phyloP scores from a whole-genome alignment of 2,329 filamentous ascomycete species.

The Trichophyton simii region DNA sequence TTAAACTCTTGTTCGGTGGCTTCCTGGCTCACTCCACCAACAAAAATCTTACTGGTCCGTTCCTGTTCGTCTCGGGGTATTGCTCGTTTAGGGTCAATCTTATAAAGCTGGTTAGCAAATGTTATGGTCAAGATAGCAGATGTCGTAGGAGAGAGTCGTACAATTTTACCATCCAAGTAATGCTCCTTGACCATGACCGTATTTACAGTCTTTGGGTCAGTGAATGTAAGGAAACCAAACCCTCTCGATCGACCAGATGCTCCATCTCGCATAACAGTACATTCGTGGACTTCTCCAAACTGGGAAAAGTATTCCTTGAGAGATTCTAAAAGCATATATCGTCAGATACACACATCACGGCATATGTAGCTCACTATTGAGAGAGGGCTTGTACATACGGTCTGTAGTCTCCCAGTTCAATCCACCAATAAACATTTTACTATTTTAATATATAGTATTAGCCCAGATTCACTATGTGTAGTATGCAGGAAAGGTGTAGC shows the following conservation, averaged over 20 bases:
- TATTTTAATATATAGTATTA: slow-evolving; percentile 37
- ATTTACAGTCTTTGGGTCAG: slow-evolving; percentile 93
- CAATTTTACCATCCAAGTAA: slow-evolving; percentile 94
- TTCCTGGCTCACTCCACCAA: slow-evolving; percentile 93
- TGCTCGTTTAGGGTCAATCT: slow-evolving; percentile 97
- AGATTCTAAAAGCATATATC: slow-evolving; percentile 52
- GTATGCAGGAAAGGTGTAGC: neutral
- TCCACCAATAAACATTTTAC: slow-evolving; percentile 99
- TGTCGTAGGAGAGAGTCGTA: slow-evolving; percentile 34
- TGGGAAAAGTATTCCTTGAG: slow-evolving; percentile 94
- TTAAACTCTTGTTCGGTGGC: slow-evolving; percentile 93
- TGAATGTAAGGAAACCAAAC: slow-evolving; percentile 96
- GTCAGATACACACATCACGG: slow-evolving; percentile 15
- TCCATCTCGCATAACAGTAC: slow-evolving; percentile 97
- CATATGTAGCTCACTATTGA: neutral
- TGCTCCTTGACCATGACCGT: slow-evolving; percentile 99
- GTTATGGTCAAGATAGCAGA: neutral
- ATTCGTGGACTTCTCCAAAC: slow-evolving; percentile 93
- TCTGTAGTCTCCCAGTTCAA: slow-evolving; percentile 99
- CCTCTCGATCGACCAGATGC: slow-evolving; percentile 86
- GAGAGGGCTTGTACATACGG: slow-evolving; percentile 48
- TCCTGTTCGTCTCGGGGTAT: slow-evolving; percentile 97
- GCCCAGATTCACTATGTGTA: neutral
- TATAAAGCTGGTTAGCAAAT: slow-evolving; percentile 2
- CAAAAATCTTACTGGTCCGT: slow-evolving; percentile 96